These are phyloP conservation scores for Spathaspora sp. DNA, from an alignment of 1,139 yeast species.

Conservation along the genomic window DNA sequence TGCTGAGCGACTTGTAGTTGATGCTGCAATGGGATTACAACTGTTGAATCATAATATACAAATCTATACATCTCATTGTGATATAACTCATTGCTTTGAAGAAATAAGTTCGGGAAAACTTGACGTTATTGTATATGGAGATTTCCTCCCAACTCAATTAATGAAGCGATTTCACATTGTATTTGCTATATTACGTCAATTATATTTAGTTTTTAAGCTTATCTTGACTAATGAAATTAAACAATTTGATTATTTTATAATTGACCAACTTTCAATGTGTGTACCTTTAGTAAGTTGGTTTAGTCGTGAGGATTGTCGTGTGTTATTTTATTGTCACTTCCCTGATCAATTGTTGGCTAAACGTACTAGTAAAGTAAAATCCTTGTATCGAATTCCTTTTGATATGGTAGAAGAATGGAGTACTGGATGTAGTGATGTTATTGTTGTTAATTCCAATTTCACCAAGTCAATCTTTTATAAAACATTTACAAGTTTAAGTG, in stretches of 20 bases:
- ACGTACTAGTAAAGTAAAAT: slow-evolving; percentile 55
- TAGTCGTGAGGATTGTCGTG: slow-evolving; percentile 38
- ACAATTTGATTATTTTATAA: slow-evolving; percentile 68
- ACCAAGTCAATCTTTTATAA: slow-evolving; percentile 67
- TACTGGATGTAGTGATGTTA: slow-evolving; percentile 70
- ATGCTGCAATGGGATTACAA: slow-evolving; percentile 88
- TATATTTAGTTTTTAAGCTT: slow-evolving; percentile 58
- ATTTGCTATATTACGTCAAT: slow-evolving; percentile 82
- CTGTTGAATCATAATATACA: slow-evolving; percentile 62
- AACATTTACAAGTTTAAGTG: slow-evolving; percentile 53
- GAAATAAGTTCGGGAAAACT: slow-evolving; percentile 65
- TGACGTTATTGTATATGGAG: slow-evolving; percentile 74
- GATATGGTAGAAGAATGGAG: slow-evolving; percentile 80
- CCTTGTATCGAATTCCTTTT: slow-evolving; percentile 75
- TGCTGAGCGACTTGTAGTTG: slow-evolving; percentile 93
- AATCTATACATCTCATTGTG: slow-evolving; percentile 89
- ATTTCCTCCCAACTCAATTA: slow-evolving; percentile 71
- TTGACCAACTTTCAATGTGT: slow-evolving; percentile 87
- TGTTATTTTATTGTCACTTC: slow-evolving; percentile 90
- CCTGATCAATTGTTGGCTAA: slow-evolving; percentile 84
- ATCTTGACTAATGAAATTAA: slow-evolving; percentile 47
- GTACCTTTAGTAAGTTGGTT: slow-evolving; percentile 69
- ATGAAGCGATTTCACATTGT: slow-evolving; percentile 70
- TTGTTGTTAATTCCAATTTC: slow-evolving; percentile 86
- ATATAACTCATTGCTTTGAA: slow-evolving; percentile 81